Evolutionary conservation across 2,329 filamentous ascomycete species (phyloP).

Genomic region (Fusarium proliferatum): DNA sequence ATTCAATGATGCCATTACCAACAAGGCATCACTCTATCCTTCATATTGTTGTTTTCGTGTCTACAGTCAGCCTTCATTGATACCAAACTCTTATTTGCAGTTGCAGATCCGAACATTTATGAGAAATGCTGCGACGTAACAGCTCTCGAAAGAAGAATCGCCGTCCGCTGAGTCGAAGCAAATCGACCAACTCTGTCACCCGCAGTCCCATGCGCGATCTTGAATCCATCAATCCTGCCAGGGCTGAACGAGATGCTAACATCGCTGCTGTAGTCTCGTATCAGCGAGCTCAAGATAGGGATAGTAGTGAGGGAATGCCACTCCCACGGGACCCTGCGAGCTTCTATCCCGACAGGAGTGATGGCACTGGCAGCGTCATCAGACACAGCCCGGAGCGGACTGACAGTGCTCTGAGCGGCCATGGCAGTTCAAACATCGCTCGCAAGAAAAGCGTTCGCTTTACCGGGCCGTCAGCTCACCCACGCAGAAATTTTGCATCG

Average conservation of each 20-base stretch:
- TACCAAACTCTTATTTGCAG: neutral
- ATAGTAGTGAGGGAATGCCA: constrained; percentile 21
- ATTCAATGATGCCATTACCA: constrained; percentile 2
- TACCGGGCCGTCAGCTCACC: constrained; percentile 50
- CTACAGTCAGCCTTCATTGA: neutral
- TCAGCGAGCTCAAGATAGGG: constrained; percentile 59
- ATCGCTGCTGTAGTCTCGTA: constrained; percentile 72
- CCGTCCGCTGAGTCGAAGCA: constrained; percentile 61
- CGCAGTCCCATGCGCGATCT: constrained; percentile 55
- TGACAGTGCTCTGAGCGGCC: constrained; percentile 29
- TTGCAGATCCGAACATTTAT: neutral
- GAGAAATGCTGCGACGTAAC: constrained; percentile 62
- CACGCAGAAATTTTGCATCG: constrained; percentile 45
- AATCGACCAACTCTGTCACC: constrained; percentile 61
- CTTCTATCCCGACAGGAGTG: constrained; percentile 30
- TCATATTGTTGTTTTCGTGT: neutral
- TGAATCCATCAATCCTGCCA: constrained; percentile 60
- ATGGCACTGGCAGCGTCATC: constrained; percentile 34
- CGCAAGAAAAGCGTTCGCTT: constrained; percentile 69
- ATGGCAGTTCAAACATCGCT: constrained; percentile 43
- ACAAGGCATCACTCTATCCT: constrained; percentile 17
- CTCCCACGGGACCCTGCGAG: constrained; percentile 42
- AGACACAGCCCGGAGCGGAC: constrained; percentile 24
- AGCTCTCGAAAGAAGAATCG: constrained; percentile 56
- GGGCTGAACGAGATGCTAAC: constrained; percentile 68